A percentile compares a stretch with the other conserved stretches of the same genome.
Conservation (phyloP, 805 yeast species). For the Candida krabiensis region DNA sequence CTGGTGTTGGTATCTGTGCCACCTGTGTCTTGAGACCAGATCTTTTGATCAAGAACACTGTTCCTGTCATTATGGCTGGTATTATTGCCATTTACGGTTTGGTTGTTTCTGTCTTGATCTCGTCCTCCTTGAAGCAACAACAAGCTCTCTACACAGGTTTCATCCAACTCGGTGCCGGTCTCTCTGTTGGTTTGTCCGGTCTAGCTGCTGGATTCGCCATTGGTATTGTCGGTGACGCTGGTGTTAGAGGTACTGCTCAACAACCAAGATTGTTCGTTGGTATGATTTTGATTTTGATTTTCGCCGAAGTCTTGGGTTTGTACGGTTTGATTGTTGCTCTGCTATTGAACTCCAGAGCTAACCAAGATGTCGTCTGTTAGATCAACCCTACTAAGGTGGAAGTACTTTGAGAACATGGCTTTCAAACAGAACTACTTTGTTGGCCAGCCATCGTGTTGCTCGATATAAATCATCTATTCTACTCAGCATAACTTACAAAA, state of each 20-base stretch:
- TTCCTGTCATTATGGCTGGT: constrained; percentile 99
- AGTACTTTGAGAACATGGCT: constrained; percentile 1
- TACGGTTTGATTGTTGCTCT: constrained; percentile 97
- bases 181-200: constrained; percentile 95
- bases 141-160: constrained; percentile 96
- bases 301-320: constrained; percentile 98
- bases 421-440: too few relatives aligned
- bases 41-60: constrained; percentile 86
- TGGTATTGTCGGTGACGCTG: constrained; percentile 99
- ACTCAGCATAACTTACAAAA: background rate
- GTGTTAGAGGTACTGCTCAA: constrained; percentile 97
- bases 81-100: constrained; percentile 97
- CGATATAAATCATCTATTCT: background rate
- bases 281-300: constrained; percentile 96
- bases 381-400: constrained; percentile 4
- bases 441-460: background rate
- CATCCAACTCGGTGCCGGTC: constrained; percentile 97
- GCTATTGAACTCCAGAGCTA: constrained; percentile 95
- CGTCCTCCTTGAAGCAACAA: constrained; percentile 82
- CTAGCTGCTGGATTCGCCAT: constrained; percentile 98
- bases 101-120: constrained; percentile 92
- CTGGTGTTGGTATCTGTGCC: constrained; percentile 99
- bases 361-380: constrained; percentile 85
- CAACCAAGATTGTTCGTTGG: constrained; percentile 98
- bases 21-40: constrained; percentile 98